Evolutionary conservation across 257 asterid species (phyloP).

Genomic region (Verbena officinalis): DNA sequence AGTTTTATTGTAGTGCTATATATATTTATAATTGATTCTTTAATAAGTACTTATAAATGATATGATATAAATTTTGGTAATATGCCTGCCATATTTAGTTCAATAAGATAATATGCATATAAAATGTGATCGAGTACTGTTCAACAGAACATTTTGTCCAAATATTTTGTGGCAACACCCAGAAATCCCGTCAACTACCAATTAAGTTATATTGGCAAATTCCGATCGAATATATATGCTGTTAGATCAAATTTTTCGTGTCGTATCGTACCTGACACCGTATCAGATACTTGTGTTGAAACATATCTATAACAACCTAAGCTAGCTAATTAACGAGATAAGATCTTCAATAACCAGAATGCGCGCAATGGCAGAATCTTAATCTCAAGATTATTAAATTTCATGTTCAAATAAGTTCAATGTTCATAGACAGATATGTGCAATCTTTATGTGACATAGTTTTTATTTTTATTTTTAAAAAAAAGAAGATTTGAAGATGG

Average conservation of each 20-base stretch:
- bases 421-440: conserved; percentile 26
- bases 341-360: conserved; percentile 32
- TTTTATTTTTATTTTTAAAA: too few species aligned
- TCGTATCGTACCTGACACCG: too few species aligned
- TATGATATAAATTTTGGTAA: too few species aligned
- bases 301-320: conserved; percentile 15
- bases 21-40: too few species aligned
- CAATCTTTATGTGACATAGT: conserved; percentile 13
- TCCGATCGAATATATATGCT: too few species aligned
- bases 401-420: not conserved
- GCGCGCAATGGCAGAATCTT: conserved; percentile 18
- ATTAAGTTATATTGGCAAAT: not conserved
- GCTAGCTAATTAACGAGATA: not conserved
- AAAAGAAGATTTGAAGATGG: not conserved
- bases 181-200: conserved; percentile 8
- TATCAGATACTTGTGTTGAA: too few species aligned
- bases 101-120: too few species aligned
- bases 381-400: conserved; percentile 19
- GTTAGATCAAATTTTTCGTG: too few species aligned
- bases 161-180: conserved; percentile 25
- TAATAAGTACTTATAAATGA: too few species aligned
- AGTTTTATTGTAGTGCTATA: too few species aligned
- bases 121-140: not conserved
- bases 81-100: too few species aligned
- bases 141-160: conserved; percentile 27